Evolutionary conservation across 1,284 basidiomycete species (phyloP), one percentile per base, ranked within the genome.

Genomic region (Golubevia pallescens): DNA sequence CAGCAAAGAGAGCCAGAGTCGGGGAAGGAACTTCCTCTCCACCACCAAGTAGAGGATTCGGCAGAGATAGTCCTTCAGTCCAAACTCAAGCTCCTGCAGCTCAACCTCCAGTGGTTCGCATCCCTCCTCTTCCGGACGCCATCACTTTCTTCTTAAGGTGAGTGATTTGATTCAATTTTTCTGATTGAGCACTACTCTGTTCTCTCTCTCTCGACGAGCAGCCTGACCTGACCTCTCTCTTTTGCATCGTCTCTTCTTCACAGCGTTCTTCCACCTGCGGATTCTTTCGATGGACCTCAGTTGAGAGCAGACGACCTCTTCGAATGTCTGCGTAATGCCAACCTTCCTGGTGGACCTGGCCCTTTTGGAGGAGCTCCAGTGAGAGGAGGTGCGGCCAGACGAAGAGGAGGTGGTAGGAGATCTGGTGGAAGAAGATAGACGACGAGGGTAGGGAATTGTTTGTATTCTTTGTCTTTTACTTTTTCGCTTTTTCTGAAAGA

Each of bases 271-370:
- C 75, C 75, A 0, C 70, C 67, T 58, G 69, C 68, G 5, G 60
- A 67, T 8, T 34, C 70, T 28, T 78, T 77, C 60, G 74, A 75
- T 54, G 77, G 75, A 16, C 77, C 77, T 7, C 38, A 60, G 24
- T 65, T 78, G 57, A 72, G 75, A 58, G 34, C 73, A 0, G 73
- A 78, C 13, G 74, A 77, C 53, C 69, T 78, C 16, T 61, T 78
- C 6, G 77, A 78, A n/a, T 77, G 68, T 56, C 53, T 78, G 16
- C 60, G 65, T 2, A 64, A 66, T 24, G 69, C 74, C 16, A 75
- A 78, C 42, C 32, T 78, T 8, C 76, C 76, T 1, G 34, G 5
- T 38, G 10, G 3, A 10, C 34, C 34, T 38, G 34, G 34, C 3
- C 5, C 34, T 38, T 4, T 4, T 5, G 34, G 34, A 38, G 34